Evolutionary conservation across 768 basidiomycete genomes (phyloP).

Genomic region (Cystobasidium onofrii): DNA sequence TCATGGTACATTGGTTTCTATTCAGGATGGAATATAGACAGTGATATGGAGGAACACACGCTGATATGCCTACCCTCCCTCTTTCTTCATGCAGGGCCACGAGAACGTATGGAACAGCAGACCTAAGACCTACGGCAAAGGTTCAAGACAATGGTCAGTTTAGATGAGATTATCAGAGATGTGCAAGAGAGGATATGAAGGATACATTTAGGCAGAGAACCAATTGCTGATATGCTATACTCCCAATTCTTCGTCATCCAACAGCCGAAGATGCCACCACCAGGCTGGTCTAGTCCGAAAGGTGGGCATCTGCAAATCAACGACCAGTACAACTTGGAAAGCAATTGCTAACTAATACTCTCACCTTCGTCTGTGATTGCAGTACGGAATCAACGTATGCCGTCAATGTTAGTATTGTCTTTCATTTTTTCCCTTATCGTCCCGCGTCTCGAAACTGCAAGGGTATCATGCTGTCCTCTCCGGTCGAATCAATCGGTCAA

Average conservation of each 20-base stretch:
- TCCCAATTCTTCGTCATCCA: neutral
- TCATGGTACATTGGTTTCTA: neutral
- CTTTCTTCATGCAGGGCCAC: neutral
- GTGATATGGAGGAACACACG: too few species aligned
- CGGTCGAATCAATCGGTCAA: too few species aligned
- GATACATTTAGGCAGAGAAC: too few species aligned
- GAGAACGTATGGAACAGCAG: conserved; percentile 32
- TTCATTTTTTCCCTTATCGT: neutral
- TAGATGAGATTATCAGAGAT: neutral
- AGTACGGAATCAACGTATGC: conserved; percentile 40
- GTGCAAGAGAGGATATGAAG: neutral
- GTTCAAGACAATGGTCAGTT: conserved; percentile 29
- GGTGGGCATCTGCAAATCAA: neutral
- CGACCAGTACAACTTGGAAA: neutral
- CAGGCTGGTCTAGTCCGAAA: conserved; percentile 40
- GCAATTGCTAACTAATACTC: neutral
- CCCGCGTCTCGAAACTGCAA: too few species aligned
- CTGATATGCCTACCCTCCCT: neutral
- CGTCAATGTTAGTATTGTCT: conserved; percentile 35
- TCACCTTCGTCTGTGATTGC: neutral
- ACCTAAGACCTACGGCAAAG: conserved; percentile 32
- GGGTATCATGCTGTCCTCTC: too few species aligned
- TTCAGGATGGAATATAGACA: too few species aligned
- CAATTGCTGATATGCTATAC: too few species aligned
- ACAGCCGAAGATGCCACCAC: conserved; percentile 38